Base-by-base conservation (phyloP, 257 asterid genomes). In the Przewalskia tangutica region DNA sequence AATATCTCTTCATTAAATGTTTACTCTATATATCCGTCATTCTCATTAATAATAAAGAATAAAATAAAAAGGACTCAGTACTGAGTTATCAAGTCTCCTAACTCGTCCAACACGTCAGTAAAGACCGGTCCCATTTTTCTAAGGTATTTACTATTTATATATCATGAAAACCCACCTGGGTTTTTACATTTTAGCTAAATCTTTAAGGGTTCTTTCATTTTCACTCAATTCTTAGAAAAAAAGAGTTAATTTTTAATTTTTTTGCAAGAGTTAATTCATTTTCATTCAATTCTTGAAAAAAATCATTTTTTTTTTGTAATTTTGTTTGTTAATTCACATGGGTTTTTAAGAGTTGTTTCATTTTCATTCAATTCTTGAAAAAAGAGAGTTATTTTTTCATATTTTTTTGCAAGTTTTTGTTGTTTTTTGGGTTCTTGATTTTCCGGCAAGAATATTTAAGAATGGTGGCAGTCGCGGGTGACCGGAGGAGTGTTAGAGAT, bases 401-500 rank as follows among this genome's bases (percentile, higher is more conserved):
- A n/a, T n/a, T n/a, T n/a, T n/a, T n/a, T n/a, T n/a, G n/a, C n/a
- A n/a, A n/a, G n/a, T 46, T 7, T 8, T 53, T 53, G 63, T 27
- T 5, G 17, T 6, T 65, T 34, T 18, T 68, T 68, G n/a, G 16
- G 32, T 18, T 44, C n/a, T 70, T 44, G 56, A 8, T 10, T n/a
- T 58, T 58, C 34, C n/a, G 17, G 38, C 78, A 46, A 71, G 18
- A 71, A 68, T 71, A 6, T 46, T 10, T 46, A 46, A 44, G 11
- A 13, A 71, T 48, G 48, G 79, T 18, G 13, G 20, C 62, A 6
- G 78, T 83, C 32, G 87, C 88, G 85, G 86, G 88, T 23, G 87
- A 92, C 36, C 88, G 56, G 83, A 90, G 94, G 89, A 86, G 84
- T 84, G 76, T 70, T 58, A 89, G 86, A 71, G 93, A 93, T 56